Evolutionary conservation across 1,284 basidiomycete genomes (phyloP), one percentile per base, ranked within the genome.

Genomic region (Rhodotorula sp.): DNA sequence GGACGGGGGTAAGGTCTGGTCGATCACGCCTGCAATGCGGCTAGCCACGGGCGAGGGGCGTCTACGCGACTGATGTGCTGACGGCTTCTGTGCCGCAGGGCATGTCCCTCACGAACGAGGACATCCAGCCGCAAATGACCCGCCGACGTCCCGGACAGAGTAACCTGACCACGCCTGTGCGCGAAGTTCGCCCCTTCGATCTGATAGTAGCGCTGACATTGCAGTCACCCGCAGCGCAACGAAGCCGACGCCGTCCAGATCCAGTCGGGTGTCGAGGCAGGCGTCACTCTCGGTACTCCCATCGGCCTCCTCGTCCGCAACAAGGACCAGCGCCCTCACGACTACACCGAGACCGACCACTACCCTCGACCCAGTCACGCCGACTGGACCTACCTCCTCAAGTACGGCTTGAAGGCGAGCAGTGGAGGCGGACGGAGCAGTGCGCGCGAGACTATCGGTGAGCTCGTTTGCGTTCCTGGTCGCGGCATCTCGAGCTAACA

Each of bases 321-420:
- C 82, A 94, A 98, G 82, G 96, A 99, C 81, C 96, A 99, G 79
- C 86, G 96, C 55, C 96, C 96, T 29, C 90, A 98, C 80, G 96
- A 99, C 82, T 99, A 99, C 83, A 90, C 93, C 76, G 96, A 98
- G 83, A 99, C 95, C 1, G 95, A 99, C 80, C 84, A 94, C 67
- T 99, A 93, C 84, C 96, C 96, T 51, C 89, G 96, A 39, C 96
- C 96, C 27, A 93, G 90, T 76, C 96, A 99, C 79, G 96, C 96
- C 61, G 96, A 99, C 81, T 98, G 91, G 82, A 99, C 96, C 44
- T 99, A 99, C 82, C 87, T 99, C 64, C 89, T 94, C 78, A 99
- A 99, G 80, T 99, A 99, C 81, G 93, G 92, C 46, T 82, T 99
- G 80, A 99, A 99, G 83, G 95, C 96, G 1, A 94, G 91, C 84